Evolutionary conservation across 305 asterid species (phyloP).

Genomic region (Stenogyne calaminthoides): DNA sequence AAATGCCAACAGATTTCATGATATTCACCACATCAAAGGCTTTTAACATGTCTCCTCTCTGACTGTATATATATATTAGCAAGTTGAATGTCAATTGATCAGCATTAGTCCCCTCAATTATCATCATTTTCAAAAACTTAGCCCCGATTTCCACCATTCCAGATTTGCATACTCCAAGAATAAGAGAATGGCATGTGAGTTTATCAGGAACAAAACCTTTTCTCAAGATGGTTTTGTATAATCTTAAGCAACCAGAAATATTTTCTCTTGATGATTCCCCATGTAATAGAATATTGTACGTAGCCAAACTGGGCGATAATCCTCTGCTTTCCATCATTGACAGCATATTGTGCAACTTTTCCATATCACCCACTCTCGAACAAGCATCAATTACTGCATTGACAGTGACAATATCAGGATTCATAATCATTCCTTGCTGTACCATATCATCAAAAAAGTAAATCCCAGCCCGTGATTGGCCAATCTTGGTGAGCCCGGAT

Average conservation of each 20-base stretch:
- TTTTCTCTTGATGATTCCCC: constrained; percentile 56
- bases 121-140: constrained; percentile 70
- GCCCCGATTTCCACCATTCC: constrained; percentile 64
- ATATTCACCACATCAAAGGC: constrained; percentile 62
- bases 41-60: constrained; percentile 60
- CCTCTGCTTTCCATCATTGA: constrained; percentile 40
- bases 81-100: constrained; percentile 66
- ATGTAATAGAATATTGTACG: constrained; percentile 75
- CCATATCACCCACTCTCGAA: constrained; percentile 59
- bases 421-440: constrained; percentile 37
- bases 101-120: constrained; percentile 46
- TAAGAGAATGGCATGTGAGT: constrained; percentile 64
- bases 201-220: constrained; percentile 66
- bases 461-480: constrained; percentile 61
- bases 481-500: constrained; percentile 65
- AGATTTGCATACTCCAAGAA: constrained; percentile 60
- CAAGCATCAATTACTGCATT: constrained; percentile 74
- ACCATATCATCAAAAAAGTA: constrained; percentile 61
- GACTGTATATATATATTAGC: constrained; percentile 53
- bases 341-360: constrained; percentile 41
- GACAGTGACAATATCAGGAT: constrained; percentile 58
- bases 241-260: constrained; percentile 50
- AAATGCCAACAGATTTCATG: constrained; percentile 53
- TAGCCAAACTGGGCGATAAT: constrained; percentile 58
- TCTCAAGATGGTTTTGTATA: constrained; percentile 52